phyloP scores from a whole-genome alignment of 163 green algal species.

The Trebouxia gelatinosa region DNA sequence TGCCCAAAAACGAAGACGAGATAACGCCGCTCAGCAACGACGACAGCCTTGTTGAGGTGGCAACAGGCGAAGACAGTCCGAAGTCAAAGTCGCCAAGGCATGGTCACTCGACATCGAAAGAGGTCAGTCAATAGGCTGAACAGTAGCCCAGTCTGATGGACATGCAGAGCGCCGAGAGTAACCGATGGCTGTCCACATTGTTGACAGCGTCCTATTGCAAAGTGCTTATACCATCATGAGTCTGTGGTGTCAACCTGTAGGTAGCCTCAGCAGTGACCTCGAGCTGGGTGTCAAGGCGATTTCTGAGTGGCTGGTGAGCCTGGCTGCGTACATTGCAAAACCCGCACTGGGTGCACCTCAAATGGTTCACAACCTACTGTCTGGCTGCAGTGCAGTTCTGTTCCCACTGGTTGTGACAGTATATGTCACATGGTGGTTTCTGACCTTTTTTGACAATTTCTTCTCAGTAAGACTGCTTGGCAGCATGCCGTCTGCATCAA shows the following conservation, averaged over 20 bases:
- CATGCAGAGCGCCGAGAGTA: too few species aligned
- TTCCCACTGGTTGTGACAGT: conserved; percentile 89
- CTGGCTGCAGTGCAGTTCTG: conserved; percentile 79
- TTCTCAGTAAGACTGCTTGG: conserved; percentile 70
- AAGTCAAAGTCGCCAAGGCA: conserved; percentile 9
- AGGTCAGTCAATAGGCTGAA: neutral
- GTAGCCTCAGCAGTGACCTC: conserved; percentile 44
- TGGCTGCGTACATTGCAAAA: too few species aligned
- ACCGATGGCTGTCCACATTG: too few species aligned
- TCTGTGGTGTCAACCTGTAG: too few species aligned
- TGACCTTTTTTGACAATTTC: conserved; percentile 84
- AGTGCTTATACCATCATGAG: too few species aligned
- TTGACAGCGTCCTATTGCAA: too few species aligned
- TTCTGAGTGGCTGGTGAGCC: conserved; percentile 82
- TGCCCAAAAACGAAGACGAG: conserved; percentile 14
- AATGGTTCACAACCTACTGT: neutral
- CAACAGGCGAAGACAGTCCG: neutral
- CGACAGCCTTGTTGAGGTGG: conserved; percentile 10
- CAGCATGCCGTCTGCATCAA: neutral
- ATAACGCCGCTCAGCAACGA: conserved; percentile 3
- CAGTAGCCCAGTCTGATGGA: neutral
- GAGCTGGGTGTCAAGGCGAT: conserved; percentile 83
- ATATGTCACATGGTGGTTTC: conserved; percentile 75
- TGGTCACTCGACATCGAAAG: conserved; percentile 12
- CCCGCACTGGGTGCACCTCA: neutral